A percentile compares a stretch with the other conserved stretches of the same genome.
phyloP scores from a whole-genome alignment of 257 asterid genomes.

The Nicotiana attenuata region DNA sequence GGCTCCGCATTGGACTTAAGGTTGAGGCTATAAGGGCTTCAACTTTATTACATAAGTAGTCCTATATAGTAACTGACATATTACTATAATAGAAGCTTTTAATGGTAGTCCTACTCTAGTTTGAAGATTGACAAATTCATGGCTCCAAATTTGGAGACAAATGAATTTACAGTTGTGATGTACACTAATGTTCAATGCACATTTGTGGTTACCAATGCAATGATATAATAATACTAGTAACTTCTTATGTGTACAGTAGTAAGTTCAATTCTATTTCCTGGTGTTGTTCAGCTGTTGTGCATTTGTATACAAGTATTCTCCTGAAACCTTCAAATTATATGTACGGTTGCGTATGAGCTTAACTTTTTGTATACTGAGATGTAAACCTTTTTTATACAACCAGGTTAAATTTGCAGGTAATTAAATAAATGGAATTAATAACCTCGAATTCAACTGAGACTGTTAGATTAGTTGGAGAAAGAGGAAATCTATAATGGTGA shows the following conservation, averaged over 20 bases:
- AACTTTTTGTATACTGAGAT: too few species aligned
- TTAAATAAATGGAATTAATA: too few species aligned
- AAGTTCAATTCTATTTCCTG: neutral
- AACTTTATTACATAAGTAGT: neutral
- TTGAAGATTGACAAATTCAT: neutral
- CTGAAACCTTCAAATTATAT: neutral
- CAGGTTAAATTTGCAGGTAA: too few species aligned
- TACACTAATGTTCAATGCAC: neutral
- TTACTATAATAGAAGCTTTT: neutral
- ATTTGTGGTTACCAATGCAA: neutral
- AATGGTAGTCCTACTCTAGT: neutral
- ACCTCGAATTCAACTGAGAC: too few species aligned
- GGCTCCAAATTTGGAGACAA: neutral
- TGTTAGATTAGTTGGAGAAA: too few species aligned
- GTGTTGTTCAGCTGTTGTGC: neutral
- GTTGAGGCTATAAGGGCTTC: constrained; percentile 42
- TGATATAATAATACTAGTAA: neutral
- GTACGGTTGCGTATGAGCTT: neutral
- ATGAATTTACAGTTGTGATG: neutral
- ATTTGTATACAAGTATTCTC: neutral
- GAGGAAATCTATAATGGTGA: neutral
- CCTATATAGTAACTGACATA: neutral
- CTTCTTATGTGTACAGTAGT: neutral
- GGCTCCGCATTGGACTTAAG: constrained; percentile 38
- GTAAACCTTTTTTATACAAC: too few species aligned